Evolutionary conservation across 495 filamentous ascomycete species (phyloP), one percentile per base, ranked within the genome.

Genomic region (Penicillium cosmopolitanum): DNA sequence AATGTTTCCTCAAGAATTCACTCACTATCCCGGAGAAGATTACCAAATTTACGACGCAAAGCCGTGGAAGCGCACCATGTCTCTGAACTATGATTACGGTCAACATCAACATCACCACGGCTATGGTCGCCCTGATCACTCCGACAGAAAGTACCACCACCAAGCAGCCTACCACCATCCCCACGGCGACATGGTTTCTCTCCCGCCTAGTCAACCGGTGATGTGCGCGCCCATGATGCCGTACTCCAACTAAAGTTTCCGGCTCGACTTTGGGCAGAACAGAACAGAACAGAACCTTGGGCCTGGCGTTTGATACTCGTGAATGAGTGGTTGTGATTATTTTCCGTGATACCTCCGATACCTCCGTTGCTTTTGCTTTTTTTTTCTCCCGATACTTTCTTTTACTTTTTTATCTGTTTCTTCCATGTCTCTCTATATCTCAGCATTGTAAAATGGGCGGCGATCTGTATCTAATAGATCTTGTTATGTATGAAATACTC

Each of bases 151-250:
- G 15, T 55, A 62, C 47, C 28, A 31, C 8, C 47, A 69, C 46
- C 65, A 53, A 12, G 35, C 53, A 10, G 33, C 53, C 23, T 54
- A 66, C 12, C 52, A 42, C 8, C 64, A 66, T 7, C 53, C 56
- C 34, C 57, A 55, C 9, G 50, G 55, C n/a, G 60, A 58, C 6
- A 62, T 73, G 53, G 51, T 68, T 10, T 66, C 69, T 21, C 60
- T 67, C 11, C 62, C 68, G 35, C 60, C 66, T 25, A 62, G 60
- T 31, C 64, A 69, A 51, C 40, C 70, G 23, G 60, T 64, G 11
- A 69, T 73, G 63, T 77, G 75, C 61, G 69, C 72, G 5, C 73
- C 73, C 6, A 60, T 66, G 48, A 68, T 66, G 43, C 62, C 64
- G 19, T 77, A 76, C 50, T 59, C 70, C 38, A 63, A 65, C 18